Evolutionary conservation across 2,329 filamentous ascomycete genomes (phyloP).

Genomic region (Colletotrichum ledebouriae): DNA sequence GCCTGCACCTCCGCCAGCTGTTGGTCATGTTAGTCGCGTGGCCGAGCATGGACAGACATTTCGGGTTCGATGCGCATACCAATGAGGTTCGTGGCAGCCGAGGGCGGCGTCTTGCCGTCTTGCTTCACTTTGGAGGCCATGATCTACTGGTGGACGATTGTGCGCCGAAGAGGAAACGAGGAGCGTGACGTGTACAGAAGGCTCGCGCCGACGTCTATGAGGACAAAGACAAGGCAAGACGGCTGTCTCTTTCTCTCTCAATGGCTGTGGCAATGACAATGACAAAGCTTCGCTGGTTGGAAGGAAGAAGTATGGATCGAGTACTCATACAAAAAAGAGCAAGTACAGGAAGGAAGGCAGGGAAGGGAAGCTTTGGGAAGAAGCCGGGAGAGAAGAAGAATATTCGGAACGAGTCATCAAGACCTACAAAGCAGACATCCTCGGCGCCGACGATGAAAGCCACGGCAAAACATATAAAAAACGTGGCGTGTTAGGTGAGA

Average conservation of each 20-base stretch:
- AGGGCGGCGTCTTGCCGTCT: conserved; percentile 80
- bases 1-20: conserved; percentile 94
- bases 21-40: conserved; percentile 29
- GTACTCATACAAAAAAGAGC: conserved; percentile 3
- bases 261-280: neutral
- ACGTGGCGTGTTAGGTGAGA: conserved; percentile 33
- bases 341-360: conserved; percentile 3
- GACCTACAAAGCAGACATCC: conserved; percentile 41
- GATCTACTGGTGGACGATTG: conserved; percentile 7
- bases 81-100: conserved; percentile 90
- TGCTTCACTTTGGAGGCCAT: conserved; percentile 61
- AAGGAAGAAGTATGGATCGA: neutral
- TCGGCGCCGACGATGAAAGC: conserved; percentile 42
- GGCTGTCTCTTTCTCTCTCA: neutral
- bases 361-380: conserved; percentile 11
- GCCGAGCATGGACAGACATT: neutral
- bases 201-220: conserved; percentile 15
- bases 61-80: conserved; percentile 65
- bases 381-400: conserved; percentile 37
- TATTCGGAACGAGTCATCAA: conserved; percentile 35
- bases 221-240: conserved; percentile 17
- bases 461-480: conserved; percentile 39
- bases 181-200: neutral
- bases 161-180: conserved; percentile 27
- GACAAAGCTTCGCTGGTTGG: neutral